Percentiles rank a stretch among this genome's conserved stretches.
Evolutionary conservation across 108 stramenopile species (phyloP).

Genomic region (Cyclotella cryptica): DNA sequence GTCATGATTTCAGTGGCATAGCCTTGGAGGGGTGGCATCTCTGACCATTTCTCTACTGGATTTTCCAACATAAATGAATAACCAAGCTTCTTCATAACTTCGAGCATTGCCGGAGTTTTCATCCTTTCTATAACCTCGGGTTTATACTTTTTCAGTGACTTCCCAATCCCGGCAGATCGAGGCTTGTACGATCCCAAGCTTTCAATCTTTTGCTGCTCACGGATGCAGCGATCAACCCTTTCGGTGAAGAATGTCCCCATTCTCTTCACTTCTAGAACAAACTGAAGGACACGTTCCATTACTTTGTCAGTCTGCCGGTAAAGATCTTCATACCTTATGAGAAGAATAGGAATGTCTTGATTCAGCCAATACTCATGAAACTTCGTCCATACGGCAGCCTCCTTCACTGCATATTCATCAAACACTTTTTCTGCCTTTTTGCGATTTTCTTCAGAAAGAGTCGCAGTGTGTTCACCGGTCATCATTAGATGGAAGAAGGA

Average conservation of each 20-base stretch:
- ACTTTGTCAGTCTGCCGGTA: constrained; percentile 62
- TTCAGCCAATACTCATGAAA: constrained; percentile 74
- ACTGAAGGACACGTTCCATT: constrained; percentile 58
- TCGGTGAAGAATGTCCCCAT: constrained; percentile 67
- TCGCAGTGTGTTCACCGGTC: constrained; percentile 85
- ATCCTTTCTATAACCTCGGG: constrained; percentile 61
- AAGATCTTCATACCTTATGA: constrained; percentile 77
- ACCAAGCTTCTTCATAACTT: constrained; percentile 55
- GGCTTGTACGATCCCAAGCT: constrained; percentile 76
- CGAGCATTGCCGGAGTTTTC: constrained; percentile 40
- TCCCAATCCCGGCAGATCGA: constrained; percentile 76
- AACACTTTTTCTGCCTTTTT: constrained; percentile 52
- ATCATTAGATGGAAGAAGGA: constrained; percentile 94
- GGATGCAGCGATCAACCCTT: constrained; percentile 64
- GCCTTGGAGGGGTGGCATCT: constrained; percentile 54
- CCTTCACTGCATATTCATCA: constrained; percentile 70
- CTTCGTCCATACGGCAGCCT: constrained; percentile 67
- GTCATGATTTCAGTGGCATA: constrained; percentile 36
- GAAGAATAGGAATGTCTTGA: constrained; percentile 63
- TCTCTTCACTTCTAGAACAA: constrained; percentile 65
- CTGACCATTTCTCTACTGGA: constrained; percentile 50
- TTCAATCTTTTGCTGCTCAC: constrained; percentile 64
- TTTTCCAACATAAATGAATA: constrained; percentile 63
- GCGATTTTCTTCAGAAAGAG: constrained; percentile 61
- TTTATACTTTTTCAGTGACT: constrained; percentile 58